Percentiles rank a stretch among this genome's conserved stretches.
phyloP scores from a whole-genome alignment of 352 stramenopile genomes.

The Peronospora belbahrii region DNA sequence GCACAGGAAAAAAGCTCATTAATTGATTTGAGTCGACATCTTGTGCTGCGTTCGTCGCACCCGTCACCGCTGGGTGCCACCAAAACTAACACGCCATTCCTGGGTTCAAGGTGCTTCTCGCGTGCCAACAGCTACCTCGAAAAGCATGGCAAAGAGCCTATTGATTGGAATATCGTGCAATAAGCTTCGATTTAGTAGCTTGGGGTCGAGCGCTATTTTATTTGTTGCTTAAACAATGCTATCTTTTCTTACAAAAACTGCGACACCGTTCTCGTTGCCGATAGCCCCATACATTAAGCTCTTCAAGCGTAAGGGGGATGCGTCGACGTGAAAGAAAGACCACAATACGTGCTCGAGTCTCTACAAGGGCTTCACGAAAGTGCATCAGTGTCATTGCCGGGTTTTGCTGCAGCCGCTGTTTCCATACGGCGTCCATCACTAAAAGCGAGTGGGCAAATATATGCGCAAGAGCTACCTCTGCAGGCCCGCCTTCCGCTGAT shows the following conservation, averaged over 20 bases:
- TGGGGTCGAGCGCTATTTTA: neutral
- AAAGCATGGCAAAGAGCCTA: conserved; percentile 68
- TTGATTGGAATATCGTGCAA: conserved; percentile 67
- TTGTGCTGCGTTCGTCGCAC: conserved; percentile 86
- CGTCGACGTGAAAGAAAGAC: conserved; percentile 41
- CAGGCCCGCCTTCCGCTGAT: conserved; percentile 30
- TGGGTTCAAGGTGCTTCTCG: conserved; percentile 90
- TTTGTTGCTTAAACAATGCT: conserved; percentile 21
- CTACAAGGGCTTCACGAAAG: conserved; percentile 49
- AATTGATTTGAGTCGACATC: conserved; percentile 77
- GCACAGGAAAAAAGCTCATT: conserved; percentile 79
- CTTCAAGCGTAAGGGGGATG: conserved; percentile 37
- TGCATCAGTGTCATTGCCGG: conserved; percentile 51
- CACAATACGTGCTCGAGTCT: conserved; percentile 40
- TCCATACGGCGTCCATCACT: conserved; percentile 53
- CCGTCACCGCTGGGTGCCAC: conserved; percentile 92
- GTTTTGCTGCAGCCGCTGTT: conserved; percentile 39
- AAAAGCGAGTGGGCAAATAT: conserved; percentile 57
- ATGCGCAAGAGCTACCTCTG: conserved; percentile 47
- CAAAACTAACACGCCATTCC: conserved; percentile 94
- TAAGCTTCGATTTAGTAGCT: conserved; percentile 13
- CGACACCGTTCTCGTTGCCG: conserved; percentile 23
- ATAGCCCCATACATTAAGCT: conserved; percentile 45
- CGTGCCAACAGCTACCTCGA: conserved; percentile 72
- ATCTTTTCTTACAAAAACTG: conserved; percentile 13